A percentile compares a stretch with the other conserved stretches of the same genome.
These are phyloP conservation scores for Paramecium bursaria DNA, from an alignment of 73 alveolate species.

Conservation along the genomic window DNA sequence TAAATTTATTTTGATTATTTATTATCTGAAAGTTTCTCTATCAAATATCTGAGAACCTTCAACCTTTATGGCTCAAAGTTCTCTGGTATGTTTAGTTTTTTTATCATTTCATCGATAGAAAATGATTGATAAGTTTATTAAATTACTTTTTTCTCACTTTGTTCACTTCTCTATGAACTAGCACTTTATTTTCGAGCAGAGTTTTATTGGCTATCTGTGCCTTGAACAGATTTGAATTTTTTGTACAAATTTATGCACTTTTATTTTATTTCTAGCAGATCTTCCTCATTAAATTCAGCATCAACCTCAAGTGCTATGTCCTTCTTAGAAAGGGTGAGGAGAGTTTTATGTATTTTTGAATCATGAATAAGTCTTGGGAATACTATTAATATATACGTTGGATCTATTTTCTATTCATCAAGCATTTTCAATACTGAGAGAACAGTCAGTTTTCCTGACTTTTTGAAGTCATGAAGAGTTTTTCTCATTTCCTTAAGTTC, in stretches of 20 bases:
- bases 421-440: neutral
- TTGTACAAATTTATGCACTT: too few species aligned
- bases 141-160: too few species aligned
- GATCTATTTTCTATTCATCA: neutral
- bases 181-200: too few species aligned
- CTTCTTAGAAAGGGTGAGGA: conserved; percentile 4
- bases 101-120: neutral
- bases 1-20: too few species aligned
- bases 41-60: neutral
- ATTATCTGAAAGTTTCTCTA: neutral
- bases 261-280: too few species aligned
- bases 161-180: too few species aligned
- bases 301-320: neutral
- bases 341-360: conserved; percentile 39
- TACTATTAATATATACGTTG: neutral
- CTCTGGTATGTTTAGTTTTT: neutral
- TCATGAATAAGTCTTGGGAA: conserved; percentile 17
- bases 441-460: conserved; percentile 33
- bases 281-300: too few species aligned
- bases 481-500: conserved; percentile 39
- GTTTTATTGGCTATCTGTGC: too few species aligned
- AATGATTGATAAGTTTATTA: too few species aligned
- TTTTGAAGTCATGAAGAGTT: conserved; percentile 27
- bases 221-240: too few species aligned
- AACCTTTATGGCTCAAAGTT: conserved; percentile 19